phyloP scores from a whole-genome alignment of 2,329 filamentous ascomycete species.

The Fusarium guadeloupense region DNA sequence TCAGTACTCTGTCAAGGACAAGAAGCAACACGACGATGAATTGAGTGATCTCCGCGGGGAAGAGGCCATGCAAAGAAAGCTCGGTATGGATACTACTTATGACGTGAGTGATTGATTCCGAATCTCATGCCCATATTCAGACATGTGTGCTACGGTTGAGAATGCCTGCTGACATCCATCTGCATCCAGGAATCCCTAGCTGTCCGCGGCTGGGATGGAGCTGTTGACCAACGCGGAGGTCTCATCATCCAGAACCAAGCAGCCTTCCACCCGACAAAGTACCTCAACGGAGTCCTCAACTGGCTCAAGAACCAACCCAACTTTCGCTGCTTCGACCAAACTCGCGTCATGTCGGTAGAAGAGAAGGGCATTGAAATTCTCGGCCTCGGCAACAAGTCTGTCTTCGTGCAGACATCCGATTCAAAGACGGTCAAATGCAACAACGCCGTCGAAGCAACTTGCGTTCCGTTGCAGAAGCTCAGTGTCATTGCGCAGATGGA shows the following conservation, averaged over 20 bases:
- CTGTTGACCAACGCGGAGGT: conserved; percentile 60
- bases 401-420: conserved; percentile 56
- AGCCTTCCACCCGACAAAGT: conserved; percentile 66
- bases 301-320: conserved; percentile 61
- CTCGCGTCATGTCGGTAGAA: conserved; percentile 56
- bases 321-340: conserved; percentile 63
- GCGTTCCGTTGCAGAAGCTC: conserved; percentile 65
- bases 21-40: conserved; percentile 52
- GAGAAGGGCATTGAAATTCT: conserved; percentile 53
- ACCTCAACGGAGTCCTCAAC: conserved; percentile 60
- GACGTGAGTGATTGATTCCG: too few species aligned
- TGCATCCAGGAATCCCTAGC: conserved; percentile 49
- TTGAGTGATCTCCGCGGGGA: conserved; percentile 23
- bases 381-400: conserved; percentile 48
- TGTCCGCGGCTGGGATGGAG: conserved; percentile 62
- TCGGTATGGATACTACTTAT: conserved; percentile 20
- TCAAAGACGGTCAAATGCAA: conserved; percentile 58
- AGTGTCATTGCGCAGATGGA: conserved; percentile 62
- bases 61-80: conserved; percentile 14
- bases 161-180: not conserved
- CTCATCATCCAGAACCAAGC: conserved; percentile 59
- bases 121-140: too few species aligned
- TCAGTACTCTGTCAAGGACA: conserved; percentile 54
- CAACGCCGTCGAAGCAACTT: conserved; percentile 63
- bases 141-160: too few species aligned